Conservation (phyloP, 768 basidiomycete genomes). For the Auriscalpium vulgare region DNA sequence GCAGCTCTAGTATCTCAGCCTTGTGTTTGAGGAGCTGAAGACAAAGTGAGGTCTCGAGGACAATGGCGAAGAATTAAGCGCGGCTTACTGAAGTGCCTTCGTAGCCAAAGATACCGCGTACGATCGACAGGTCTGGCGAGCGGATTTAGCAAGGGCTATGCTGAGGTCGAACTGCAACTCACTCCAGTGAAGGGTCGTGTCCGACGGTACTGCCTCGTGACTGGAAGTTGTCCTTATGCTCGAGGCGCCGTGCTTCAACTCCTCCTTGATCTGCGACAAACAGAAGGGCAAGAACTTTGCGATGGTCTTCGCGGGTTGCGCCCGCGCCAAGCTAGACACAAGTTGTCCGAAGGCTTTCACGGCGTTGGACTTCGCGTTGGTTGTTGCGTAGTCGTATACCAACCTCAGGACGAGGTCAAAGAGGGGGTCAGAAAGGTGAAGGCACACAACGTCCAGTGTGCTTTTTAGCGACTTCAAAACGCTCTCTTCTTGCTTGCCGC, state of each 20-base stretch:
- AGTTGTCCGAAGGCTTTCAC: constrained; percentile 86
- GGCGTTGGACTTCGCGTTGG: constrained; percentile 86
- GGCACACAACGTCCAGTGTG: constrained; percentile 74
- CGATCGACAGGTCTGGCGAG: constrained; percentile 61
- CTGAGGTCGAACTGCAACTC: constrained; percentile 20
- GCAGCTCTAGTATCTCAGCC: constrained; percentile 50
- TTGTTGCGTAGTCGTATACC: constrained; percentile 80
- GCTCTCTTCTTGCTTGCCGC: constrained; percentile 74
- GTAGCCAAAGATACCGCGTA: constrained; percentile 76
- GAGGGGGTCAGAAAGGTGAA: constrained; percentile 69
- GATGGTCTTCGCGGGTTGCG: constrained; percentile 67
- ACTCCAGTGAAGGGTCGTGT: constrained; percentile 94
- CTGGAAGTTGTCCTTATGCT: constrained; percentile 74
- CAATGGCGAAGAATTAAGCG: background rate
- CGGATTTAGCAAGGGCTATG: background rate
- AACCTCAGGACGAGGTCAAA: constrained; percentile 83
- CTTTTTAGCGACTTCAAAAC: constrained; percentile 74
- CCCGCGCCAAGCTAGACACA: constrained; percentile 75
- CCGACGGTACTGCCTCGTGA: constrained; percentile 67
- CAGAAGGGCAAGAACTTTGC: constrained; percentile 78
- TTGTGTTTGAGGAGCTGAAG: constrained; percentile 58
- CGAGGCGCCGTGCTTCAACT: constrained; percentile 86
- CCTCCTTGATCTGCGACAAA: constrained; percentile 67
- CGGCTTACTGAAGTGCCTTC: constrained; percentile 48
- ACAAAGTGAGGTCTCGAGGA: background rate